Percentiles rank a stretch among this genome's conserved stretches.
Conservation (phyloP, 1,284 basidiomycete species). For the Coniophora puteana region DNA sequence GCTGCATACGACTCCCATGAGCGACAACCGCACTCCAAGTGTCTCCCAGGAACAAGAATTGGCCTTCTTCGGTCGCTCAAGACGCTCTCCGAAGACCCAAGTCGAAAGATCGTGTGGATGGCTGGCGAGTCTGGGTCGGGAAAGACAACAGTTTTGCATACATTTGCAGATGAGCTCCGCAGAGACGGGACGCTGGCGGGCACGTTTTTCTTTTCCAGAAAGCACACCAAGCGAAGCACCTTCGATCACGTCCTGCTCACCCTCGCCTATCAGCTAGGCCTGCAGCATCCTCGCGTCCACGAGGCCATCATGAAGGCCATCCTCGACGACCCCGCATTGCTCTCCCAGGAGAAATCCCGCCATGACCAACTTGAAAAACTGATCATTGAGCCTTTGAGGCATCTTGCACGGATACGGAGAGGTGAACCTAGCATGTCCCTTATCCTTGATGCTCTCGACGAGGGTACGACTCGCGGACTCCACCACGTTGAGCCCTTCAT, state of each 20-base stretch:
- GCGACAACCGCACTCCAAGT: conserved; percentile 19
- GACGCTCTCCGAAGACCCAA: conserved; percentile 13
- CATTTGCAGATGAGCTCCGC: conserved; percentile 16
- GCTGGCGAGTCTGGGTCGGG: conserved; percentile 17
- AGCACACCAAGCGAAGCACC: conserved; percentile 12
- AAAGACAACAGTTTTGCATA: conserved; percentile 20
- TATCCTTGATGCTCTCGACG: conserved; percentile 19
- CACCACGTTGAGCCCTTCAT: no score
- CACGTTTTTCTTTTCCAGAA: conserved; percentile 18
- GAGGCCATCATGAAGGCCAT: conserved; percentile 7
- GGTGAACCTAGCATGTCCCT: no score
- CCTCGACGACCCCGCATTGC: conserved; percentile 12
- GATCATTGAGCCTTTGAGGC: conserved; percentile 10
- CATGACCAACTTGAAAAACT: conserved; percentile 19
- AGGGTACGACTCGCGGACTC: conserved; percentile 17
- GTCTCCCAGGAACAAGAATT: conserved; percentile 19
- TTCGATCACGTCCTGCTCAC: conserved; percentile 14
- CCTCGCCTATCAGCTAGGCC: conserved; percentile 10
- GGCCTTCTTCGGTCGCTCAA: conserved; percentile 14
- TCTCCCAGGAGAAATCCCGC: conserved; percentile 17
- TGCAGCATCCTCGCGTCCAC: conserved; percentile 7
- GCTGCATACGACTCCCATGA: conserved; percentile 16
- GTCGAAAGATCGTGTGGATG: conserved; percentile 14
- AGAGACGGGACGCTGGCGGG: conserved; percentile 13
- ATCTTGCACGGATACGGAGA: conserved; percentile 6